A percentile compares a stretch with the other conserved stretches of the same genome.
phyloP scores from a whole-genome alignment of 108 stramenopile species.

The Skeletonema grethae region DNA sequence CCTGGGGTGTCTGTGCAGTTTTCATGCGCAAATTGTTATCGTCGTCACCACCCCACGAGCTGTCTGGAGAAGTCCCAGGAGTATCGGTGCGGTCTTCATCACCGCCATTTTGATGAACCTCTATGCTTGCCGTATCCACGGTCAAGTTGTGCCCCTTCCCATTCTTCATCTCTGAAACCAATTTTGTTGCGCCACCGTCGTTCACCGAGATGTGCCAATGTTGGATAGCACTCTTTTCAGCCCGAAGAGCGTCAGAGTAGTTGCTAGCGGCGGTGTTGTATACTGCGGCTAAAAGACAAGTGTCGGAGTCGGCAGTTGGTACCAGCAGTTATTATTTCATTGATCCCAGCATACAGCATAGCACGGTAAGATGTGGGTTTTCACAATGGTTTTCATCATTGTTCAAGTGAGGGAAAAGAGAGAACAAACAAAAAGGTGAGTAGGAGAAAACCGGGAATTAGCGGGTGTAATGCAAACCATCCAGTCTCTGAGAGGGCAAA shows the following conservation, averaged over 20 bases:
- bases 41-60: background rate
- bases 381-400: too few species aligned
- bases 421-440: too few species aligned
- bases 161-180: background rate
- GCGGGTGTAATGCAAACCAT: too few species aligned
- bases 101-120: background rate
- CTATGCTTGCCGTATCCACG: background rate
- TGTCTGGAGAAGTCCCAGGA: background rate
- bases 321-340: background rate
- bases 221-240: background rate
- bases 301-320: background rate
- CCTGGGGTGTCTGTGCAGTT: conserved; percentile 5
- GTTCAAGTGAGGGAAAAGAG: too few species aligned
- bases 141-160: conserved; percentile 1
- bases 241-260: background rate
- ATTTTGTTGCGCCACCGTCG: background rate
- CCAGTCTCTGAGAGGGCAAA: too few species aligned
- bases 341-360: too few species aligned
- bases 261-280: background rate
- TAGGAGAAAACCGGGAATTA: too few species aligned
- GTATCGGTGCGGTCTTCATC: conserved; percentile 1
- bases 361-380: too few species aligned
- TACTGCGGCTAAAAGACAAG: background rate
- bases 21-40: conserved; percentile 1
- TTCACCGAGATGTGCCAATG: background rate